Evolutionary conservation across 1,139 yeast species (phyloP).

Genomic region (Casaregolazyma lundiana): DNA sequence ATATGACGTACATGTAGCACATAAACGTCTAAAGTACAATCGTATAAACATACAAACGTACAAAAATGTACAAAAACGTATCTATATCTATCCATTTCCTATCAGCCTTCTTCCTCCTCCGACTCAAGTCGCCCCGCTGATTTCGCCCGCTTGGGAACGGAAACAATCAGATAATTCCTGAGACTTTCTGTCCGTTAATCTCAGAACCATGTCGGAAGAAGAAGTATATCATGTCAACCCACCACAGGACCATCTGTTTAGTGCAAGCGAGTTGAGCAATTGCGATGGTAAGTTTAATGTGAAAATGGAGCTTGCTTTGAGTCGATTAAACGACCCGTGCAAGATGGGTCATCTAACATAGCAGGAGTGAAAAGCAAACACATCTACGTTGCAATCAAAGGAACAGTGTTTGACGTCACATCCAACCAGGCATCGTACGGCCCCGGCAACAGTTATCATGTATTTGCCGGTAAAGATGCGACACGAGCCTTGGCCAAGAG

Average conservation of each 20-base stretch:
- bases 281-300: constrained; percentile 51
- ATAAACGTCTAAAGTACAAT: too few species aligned
- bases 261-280: constrained; percentile 38
- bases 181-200: too few species aligned
- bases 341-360: not conserved
- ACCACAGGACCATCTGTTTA: constrained; percentile 43
- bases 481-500: constrained; percentile 63
- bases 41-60: too few species aligned
- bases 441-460: constrained; percentile 67
- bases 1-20: too few species aligned
- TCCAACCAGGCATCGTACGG: constrained; percentile 64
- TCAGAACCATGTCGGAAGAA: constrained; percentile 3
- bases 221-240: constrained; percentile 34
- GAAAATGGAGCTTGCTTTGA: too few species aligned
- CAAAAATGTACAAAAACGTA: too few species aligned
- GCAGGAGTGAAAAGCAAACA: constrained; percentile 40
- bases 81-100: too few species aligned
- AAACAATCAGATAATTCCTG: not conserved
- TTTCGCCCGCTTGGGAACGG: not conserved
- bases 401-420: constrained; percentile 73
- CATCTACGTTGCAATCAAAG: constrained; percentile 70
- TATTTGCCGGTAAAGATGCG: constrained; percentile 72
- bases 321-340: too few species aligned
- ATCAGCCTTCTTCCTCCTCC: too few species aligned
- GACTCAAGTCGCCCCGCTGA: too few species aligned